Evolutionary conservation across 1,139 yeast species (phyloP), one percentile per base, ranked within the genome.

Genomic region (Zhuliangozyma parablackwelliae): DNA sequence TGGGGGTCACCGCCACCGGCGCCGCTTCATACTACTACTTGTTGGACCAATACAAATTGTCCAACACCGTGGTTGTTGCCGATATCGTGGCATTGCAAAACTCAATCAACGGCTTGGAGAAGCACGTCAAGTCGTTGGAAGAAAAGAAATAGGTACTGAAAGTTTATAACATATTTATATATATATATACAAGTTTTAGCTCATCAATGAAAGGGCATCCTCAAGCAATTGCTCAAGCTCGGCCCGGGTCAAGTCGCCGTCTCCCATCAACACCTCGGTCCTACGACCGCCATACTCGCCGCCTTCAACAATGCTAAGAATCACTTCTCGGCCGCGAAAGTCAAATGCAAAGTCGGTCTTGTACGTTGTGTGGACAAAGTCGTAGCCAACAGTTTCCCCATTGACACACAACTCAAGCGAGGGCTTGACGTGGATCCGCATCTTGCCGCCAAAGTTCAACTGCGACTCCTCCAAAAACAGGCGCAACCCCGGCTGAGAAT

Each of bases 1-100:
- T 82, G 29, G 96, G 96, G 32, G 84, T 83, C 31, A 70, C 87
- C 21, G 59, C 72, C 44, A 82, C 95, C 21, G 92, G 95, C 2
- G 76, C 75, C 38, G 86, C 78, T 8, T 80, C 92, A 10, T 87
- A 86, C 65, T 82, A 78, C 59, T 87, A 85, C 60, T 69, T 86
- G 48, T 64, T 86, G 42, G 94, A 85, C 51, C 87, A 84, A 59
- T 85, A 84, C 71, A 80, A 82, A 54, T 65, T 73, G 42, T 78
- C 92, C 49, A 84, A 82, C 58, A 74, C 74, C 49, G 85, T 83
- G 20, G 77, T 87, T 42, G 75, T 85, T 41, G 77, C 87, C 36
- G 95, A 87, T 54, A 85, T 87, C 23, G 68, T 84, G 42, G 66
- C 81, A 25, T 75, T 87, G 54, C 86, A 83, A 49, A 74, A 72